A percentile compares a stretch with the other conserved stretches of the same genome.
These are phyloP conservation scores for Oxyria digyna DNA, from an alignment of 148 eudicot species.

Conservation along the genomic window DNA sequence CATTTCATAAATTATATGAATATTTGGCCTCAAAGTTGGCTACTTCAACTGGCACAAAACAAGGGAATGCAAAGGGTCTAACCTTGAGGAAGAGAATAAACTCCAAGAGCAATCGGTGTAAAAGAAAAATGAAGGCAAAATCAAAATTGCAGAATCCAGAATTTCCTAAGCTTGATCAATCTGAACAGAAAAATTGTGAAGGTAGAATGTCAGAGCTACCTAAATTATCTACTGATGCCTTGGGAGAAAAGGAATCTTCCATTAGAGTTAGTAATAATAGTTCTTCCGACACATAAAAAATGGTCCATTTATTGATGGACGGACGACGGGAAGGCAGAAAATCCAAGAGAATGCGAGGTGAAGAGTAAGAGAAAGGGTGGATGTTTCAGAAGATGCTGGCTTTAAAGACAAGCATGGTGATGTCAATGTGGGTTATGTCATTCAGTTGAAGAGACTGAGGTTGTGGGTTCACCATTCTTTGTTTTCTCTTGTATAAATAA, in stretches of 20 bases:
- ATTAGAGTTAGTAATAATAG: not conserved
- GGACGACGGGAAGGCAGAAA: no score
- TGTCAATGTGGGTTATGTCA: conserved; percentile 52
- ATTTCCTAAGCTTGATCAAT: not conserved
- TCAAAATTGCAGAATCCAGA: not conserved
- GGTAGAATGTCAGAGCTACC: conserved; percentile 6
- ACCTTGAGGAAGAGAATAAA: not conserved
- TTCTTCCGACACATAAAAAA: not conserved
- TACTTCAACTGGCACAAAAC: not conserved
- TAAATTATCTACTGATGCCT: not conserved
- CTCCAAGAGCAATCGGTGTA: not conserved
- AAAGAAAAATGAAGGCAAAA: not conserved
- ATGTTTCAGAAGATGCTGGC: conserved; percentile 12
- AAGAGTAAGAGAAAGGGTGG: conserved; percentile 14
- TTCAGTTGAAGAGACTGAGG: conserved; percentile 59
- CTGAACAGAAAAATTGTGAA: conserved; percentile 8
- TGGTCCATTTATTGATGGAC: no score
- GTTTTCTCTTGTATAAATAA: not conserved
- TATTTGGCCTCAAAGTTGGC: conserved; percentile 7
- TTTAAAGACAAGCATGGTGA: conserved; percentile 15
- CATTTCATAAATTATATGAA: conserved; percentile 10
- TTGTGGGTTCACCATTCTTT: conserved; percentile 12
- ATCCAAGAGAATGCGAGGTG: conserved; percentile 10
- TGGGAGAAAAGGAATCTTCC: not conserved
- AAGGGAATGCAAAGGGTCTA: not conserved